phyloP scores from a whole-genome alignment of 2,329 filamentous ascomycete genomes.

The Phialophora chinensis region DNA sequence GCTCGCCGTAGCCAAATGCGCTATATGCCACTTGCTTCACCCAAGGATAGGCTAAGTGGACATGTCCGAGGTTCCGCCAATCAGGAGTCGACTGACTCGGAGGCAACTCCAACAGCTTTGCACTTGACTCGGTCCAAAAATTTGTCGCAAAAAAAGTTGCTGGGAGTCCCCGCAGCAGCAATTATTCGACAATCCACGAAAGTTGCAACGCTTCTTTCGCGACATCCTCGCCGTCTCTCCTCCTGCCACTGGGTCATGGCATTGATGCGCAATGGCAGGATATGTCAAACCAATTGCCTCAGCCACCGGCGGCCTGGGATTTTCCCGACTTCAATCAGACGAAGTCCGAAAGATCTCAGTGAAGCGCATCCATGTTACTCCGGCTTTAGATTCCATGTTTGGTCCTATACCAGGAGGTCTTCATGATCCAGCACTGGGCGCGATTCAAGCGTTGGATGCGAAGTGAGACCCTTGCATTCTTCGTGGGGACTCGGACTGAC shows the following conservation, averaged over 20 bases:
- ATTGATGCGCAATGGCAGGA: slow-evolving; percentile 48
- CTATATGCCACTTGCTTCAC: background rate
- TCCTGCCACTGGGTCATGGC: slow-evolving; percentile 22
- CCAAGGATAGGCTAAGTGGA: background rate
- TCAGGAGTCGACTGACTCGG: background rate
- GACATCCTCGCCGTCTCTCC: background rate
- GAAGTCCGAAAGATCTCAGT: slow-evolving; percentile 92
- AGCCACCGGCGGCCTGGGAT: slow-evolving; percentile 84
- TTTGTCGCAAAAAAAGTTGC: slow-evolving; percentile 18
- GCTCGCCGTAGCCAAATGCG: background rate
- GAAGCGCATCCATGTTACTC: slow-evolving; percentile 89
- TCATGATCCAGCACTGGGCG: slow-evolving; percentile 89
- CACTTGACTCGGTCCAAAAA: slow-evolving; percentile 5
- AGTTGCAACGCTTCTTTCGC: background rate
- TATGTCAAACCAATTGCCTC: slow-evolving; percentile 78
- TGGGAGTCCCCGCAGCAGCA: slow-evolving; percentile 12
- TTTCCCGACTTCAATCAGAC: slow-evolving; percentile 78
- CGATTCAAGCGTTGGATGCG: slow-evolving; percentile 64
- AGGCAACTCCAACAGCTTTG: background rate
- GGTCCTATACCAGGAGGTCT: slow-evolving; percentile 89
- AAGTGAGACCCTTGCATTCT: slow-evolving; percentile 23
- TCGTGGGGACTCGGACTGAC: slow-evolving; percentile 21
- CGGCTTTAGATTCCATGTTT: slow-evolving; percentile 89
- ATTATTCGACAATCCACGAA: background rate
- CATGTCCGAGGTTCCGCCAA: background rate